These are phyloP conservation scores for Claviceps sp. DNA, from an alignment of 2,329 filamentous ascomycete genomes.

Conservation along the genomic window DNA sequence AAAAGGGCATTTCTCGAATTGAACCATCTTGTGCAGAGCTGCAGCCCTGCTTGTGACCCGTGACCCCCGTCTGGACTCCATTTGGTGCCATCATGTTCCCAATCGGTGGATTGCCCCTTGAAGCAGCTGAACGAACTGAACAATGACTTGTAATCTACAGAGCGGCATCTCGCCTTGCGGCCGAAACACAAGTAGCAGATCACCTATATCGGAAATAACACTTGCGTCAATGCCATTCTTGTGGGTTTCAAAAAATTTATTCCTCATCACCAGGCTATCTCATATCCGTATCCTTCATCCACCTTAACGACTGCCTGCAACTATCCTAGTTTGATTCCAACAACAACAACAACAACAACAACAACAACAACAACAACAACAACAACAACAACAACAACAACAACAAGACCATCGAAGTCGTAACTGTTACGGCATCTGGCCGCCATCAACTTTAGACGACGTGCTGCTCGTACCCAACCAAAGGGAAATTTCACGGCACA, in stretches of 20 bases:
- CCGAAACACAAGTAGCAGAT: not conserved
- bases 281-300: not conserved
- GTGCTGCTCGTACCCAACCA: not conserved
- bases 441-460: not conserved
- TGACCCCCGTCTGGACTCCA: too few species aligned
- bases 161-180: not conserved
- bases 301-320: not conserved
- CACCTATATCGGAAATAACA: not conserved
- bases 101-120: too few species aligned
- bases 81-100: too few species aligned
- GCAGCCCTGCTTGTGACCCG: not conserved
- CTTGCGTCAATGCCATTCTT: conserved; percentile 5
- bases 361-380: not conserved
- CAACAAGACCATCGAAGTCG: not conserved
- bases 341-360: not conserved
- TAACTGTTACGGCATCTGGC: not conserved
- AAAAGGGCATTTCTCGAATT: too few species aligned
- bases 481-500: not conserved
- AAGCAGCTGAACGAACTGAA: too few species aligned
- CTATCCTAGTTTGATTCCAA: conserved; percentile 1
- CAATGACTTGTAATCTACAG: not conserved
- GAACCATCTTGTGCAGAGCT: not conserved
- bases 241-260: conserved; percentile 5
- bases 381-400: not conserved
- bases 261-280: not conserved